These are phyloP conservation scores for Prunella vulgaris DNA, from an alignment of 257 asterid species.

Conservation along the genomic window DNA sequence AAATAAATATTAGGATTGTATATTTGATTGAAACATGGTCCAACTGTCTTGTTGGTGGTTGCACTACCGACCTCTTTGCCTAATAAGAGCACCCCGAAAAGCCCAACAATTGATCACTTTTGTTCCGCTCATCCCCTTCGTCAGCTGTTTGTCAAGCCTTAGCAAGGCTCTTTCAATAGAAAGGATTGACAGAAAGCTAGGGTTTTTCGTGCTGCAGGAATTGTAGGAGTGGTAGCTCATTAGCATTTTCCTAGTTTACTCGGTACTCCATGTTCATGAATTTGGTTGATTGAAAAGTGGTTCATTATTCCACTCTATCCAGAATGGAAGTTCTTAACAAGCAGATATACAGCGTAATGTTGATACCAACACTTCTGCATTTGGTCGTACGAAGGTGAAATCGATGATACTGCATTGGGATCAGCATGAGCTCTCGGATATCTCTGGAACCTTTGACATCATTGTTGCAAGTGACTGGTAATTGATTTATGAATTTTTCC, in stretches of 20 bases:
- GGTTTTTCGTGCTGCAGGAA: no score
- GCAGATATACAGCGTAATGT: constrained; percentile 71
- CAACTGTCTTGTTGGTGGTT: neutral
- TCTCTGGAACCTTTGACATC: constrained; percentile 50
- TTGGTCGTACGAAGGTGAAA: constrained; percentile 62
- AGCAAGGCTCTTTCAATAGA: no score
- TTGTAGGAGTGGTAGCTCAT: no score
- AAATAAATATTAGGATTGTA: neutral
- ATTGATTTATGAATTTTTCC: constrained; percentile 20
- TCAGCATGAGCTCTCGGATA: constrained; percentile 35
- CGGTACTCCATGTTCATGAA: constrained; percentile 1
- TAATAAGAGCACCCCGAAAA: no score
- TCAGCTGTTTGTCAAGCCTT: no score
- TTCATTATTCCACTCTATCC: constrained; percentile 6
- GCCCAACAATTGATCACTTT: no score
- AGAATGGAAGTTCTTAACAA: constrained; percentile 44
- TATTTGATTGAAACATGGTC: neutral
- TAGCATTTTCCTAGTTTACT: neutral
- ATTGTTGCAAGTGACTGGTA: constrained; percentile 96
- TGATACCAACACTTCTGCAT: constrained; percentile 52
- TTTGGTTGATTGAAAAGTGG: no score
- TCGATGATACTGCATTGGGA: constrained; percentile 83
- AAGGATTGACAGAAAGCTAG: no score
- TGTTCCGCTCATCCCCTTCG: no score
- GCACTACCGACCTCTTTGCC: no score